A percentile compares a stretch with the other conserved stretches of the same genome.
phyloP scores from a whole-genome alignment of 495 filamentous ascomycete species.

The Corynascus novoguineensis region DNA sequence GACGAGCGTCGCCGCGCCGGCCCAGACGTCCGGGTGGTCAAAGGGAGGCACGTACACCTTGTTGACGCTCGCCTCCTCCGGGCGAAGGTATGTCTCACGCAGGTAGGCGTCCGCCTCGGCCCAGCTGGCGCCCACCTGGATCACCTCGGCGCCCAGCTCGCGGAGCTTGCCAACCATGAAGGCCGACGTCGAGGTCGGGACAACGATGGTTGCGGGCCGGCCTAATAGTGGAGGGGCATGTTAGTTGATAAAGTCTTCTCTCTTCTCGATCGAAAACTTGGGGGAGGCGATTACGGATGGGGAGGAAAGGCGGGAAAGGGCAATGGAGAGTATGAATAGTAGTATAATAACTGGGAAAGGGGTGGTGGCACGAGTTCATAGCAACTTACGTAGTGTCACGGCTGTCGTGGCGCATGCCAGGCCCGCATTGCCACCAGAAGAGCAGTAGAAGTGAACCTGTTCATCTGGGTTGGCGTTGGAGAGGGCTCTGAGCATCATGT shows the following conservation, averaged over 20 bases:
- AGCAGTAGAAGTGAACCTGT: slow-evolving; percentile 76
- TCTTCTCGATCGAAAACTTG: too few relatives aligned
- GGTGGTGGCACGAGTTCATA: too few relatives aligned
- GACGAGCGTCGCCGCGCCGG: slow-evolving; percentile 66
- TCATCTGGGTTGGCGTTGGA: slow-evolving; percentile 24
- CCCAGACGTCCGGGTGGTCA: slow-evolving; percentile 80
- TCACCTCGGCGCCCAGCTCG: slow-evolving; percentile 63
- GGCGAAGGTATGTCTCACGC: slow-evolving; percentile 51
- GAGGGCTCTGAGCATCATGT: slow-evolving; percentile 57
- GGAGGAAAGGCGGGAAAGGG: too few relatives aligned
- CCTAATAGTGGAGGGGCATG: too few relatives aligned
- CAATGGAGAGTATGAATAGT: too few relatives aligned
- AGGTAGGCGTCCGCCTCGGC: slow-evolving; percentile 71
- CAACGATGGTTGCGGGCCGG: slow-evolving; percentile 68
- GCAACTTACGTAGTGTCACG: slow-evolving; percentile 53
- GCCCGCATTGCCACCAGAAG: slow-evolving; percentile 85
- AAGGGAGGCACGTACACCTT: slow-evolving; percentile 90
- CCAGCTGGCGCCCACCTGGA: slow-evolving; percentile 69
- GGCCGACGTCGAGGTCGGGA: slow-evolving; percentile 60
- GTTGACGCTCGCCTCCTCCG: slow-evolving; percentile 32
- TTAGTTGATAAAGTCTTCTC: too few relatives aligned
- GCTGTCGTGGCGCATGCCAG: slow-evolving; percentile 84
- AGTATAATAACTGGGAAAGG: too few relatives aligned
- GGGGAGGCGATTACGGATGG: too few relatives aligned
- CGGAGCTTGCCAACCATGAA: slow-evolving; percentile 71